A percentile compares a stretch with the other conserved stretches of the same genome.
Evolutionary conservation across 176 grass and related monocot species (phyloP).

Genomic region (Avena insularis): DNA sequence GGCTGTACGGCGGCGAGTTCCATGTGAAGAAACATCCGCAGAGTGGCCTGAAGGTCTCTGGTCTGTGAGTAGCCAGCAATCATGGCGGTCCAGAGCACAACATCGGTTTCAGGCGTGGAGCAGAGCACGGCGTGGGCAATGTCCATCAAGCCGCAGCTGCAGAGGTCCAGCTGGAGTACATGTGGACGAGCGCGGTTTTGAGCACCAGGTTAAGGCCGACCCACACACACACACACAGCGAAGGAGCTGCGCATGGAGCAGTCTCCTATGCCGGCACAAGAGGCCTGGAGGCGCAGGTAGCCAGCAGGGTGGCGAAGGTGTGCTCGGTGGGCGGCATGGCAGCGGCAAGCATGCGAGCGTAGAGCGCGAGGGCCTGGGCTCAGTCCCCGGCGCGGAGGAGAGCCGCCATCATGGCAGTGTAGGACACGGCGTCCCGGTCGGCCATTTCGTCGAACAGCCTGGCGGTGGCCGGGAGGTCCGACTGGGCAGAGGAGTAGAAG

Average conservation of each 20-base stretch:
- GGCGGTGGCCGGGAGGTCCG: conserved; percentile 21
- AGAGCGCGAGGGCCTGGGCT: conserved; percentile 53
- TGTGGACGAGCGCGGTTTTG: conserved; percentile 78
- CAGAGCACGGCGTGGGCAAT: conserved; percentile 51
- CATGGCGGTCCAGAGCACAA: conserved; percentile 74
- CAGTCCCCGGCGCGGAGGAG: conserved; percentile 53
- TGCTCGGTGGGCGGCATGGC: conserved; percentile 49
- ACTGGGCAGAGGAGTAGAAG: conserved; percentile 45
- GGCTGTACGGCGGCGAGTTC: conserved; percentile 40
- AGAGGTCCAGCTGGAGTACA: conserved; percentile 61
- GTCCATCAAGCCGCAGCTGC: conserved; percentile 49
- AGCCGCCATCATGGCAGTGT: conserved; percentile 69
- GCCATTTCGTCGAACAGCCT: conserved; percentile 61
- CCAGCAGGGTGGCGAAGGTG: conserved; percentile 69
- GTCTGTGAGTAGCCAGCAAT: conserved; percentile 53
- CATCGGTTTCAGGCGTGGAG: conserved; percentile 58
- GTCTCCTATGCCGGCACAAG: conserved; percentile 34
- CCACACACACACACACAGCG: conserved; percentile 3
- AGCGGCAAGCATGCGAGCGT: conserved; percentile 51
- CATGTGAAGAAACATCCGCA: conserved; percentile 63
- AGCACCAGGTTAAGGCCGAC: conserved; percentile 59
- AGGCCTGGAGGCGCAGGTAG: conserved; percentile 48
- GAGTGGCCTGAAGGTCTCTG: conserved; percentile 40
- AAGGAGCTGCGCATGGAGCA: conserved; percentile 74
- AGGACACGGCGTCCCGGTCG: conserved; percentile 59